Percentiles rank a stretch among this genome's conserved stretches.
Conservation (phyloP, 2,329 filamentous ascomycete species). For the Elsinoe fawcettii region DNA sequence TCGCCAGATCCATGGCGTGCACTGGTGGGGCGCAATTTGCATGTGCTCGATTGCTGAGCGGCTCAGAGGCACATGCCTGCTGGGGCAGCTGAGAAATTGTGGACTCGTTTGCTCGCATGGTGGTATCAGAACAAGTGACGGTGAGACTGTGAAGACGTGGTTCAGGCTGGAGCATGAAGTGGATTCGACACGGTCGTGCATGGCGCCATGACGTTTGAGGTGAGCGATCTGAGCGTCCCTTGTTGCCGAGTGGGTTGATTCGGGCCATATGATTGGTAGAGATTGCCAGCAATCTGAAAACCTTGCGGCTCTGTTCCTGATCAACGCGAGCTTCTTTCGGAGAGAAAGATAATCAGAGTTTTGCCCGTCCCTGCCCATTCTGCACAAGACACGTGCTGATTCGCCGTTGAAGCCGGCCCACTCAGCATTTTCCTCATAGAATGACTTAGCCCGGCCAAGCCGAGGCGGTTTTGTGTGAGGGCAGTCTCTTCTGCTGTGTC, state of each 20-base stretch:
- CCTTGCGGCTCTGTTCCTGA: slow-evolving; percentile 12
- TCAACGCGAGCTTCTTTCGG: slow-evolving; percentile 13
- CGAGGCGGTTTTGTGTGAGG: background rate
- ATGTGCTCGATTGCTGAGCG: slow-evolving; percentile 5
- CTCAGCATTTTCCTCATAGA: background rate
- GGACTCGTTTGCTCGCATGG: background rate
- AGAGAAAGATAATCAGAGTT: slow-evolving; percentile 7
- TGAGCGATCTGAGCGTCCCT: slow-evolving; percentile 6
- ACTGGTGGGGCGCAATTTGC: slow-evolving; percentile 9
- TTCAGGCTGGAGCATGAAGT: slow-evolving; percentile 7
- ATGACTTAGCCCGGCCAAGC: background rate
- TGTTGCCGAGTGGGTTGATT: slow-evolving; percentile 1
- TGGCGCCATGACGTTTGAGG: slow-evolving; percentile 8
- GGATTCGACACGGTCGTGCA: slow-evolving; percentile 11
- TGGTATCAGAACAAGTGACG: slow-evolving; percentile 7
- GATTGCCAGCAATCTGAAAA: background rate
- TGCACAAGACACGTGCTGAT: slow-evolving; percentile 11
- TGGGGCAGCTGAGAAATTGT: slow-evolving; percentile 2
- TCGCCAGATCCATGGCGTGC: background rate
- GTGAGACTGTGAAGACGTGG: slow-evolving; percentile 5
- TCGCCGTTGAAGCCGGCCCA: slow-evolving; percentile 8
- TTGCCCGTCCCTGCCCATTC: background rate
- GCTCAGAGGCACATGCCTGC: background rate
- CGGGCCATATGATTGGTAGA: slow-evolving; percentile 1
- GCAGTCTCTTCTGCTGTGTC: background rate